phyloP scores from a whole-genome alignment of 1,284 basidiomycete genomes.

The Sporisorium exsertum region DNA sequence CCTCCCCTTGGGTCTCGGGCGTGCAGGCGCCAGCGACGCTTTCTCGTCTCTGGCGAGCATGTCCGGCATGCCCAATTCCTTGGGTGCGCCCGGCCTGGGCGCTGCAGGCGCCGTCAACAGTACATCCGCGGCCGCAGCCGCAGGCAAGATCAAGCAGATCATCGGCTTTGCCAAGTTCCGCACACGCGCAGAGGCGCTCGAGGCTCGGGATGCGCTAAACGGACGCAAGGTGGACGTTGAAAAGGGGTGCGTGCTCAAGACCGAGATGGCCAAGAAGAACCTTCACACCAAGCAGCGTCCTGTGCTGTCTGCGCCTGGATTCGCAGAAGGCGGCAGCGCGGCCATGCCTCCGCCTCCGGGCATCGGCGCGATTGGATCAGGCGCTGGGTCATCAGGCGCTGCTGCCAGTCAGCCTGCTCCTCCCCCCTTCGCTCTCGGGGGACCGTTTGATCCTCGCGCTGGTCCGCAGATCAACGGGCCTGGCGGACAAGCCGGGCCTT shows the following conservation, averaged over 20 bases:
- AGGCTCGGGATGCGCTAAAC: slow-evolving; percentile 88
- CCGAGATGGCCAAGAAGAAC: slow-evolving; percentile 99
- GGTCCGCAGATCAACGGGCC: slow-evolving; percentile 32
- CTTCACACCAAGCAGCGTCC: slow-evolving; percentile 78
- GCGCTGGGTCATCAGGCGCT: slow-evolving; percentile 12
- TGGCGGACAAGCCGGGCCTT: slow-evolving; percentile 22
- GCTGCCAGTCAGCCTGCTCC: slow-evolving; percentile 12
- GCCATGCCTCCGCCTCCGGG: slow-evolving; percentile 22
- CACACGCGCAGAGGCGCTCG: slow-evolving; percentile 85
- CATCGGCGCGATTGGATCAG: slow-evolving; percentile 4
- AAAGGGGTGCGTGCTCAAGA: slow-evolving; percentile 91
- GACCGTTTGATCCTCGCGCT: slow-evolving; percentile 41
- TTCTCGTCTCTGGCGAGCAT: slow-evolving; percentile 47
- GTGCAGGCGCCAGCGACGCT: slow-evolving; percentile 46
- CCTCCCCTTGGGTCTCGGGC: slow-evolving; percentile 48
- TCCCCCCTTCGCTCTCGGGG: slow-evolving; percentile 31
- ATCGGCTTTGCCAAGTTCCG: slow-evolving; percentile 98
- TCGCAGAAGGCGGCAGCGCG: slow-evolving; percentile 25
- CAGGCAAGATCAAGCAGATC: slow-evolving; percentile 78
- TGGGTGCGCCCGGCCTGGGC: slow-evolving; percentile 32
- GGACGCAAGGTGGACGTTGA: slow-evolving; percentile 93
- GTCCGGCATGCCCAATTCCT: slow-evolving; percentile 30
- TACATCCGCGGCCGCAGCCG: slow-evolving; percentile 27
- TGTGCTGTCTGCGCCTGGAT: slow-evolving; percentile 27
- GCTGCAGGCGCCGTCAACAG: slow-evolving; percentile 26